Base-by-base conservation (phyloP, 2,329 filamentous ascomycete species). In the Sclerotinia glacialis region DNA sequence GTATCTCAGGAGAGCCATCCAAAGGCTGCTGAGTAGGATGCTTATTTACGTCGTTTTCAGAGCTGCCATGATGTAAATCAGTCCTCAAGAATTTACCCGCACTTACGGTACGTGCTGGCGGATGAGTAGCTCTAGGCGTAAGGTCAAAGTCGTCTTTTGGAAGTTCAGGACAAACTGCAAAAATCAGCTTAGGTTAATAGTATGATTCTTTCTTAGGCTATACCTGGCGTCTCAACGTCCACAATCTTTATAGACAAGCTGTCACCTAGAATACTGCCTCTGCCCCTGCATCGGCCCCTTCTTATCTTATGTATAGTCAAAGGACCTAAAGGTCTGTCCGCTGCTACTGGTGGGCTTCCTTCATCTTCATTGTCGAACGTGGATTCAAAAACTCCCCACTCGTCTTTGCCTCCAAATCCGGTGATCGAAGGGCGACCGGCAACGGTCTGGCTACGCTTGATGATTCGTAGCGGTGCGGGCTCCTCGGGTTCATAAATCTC, bases 401-500 rank as follows among this genome's bases (percentile, higher is more conserved):
- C 61, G 6, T 56, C 50, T 54, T 67, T 12, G 67, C 69, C 49
- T 44, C 46, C 53, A 67, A 64, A 56, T 64, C 73, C 68, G 68
- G 69, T 58, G 60, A 71, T 58, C 66, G 72, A 28, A 54, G 69
- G 64, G 67, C 72, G 69, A 68, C 72, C 61, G 70, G 72, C 56
- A 65, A 76, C 67, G 74, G 70, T 73, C 65, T 71, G 70, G 72
- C 69, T 70, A 76, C 77, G 76, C 72, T 84, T 86, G 72, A 80
- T 74, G 72, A 86, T 83, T 50, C 81, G 80, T 44, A 86, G 74
- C 14, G 85, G 84, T 42, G 28, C 78, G 78, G 23, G 83, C 80
- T 66, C 72, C 69, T 77, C 76, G 68, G 74, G 65, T 69, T 76
- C 67, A 72, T 73, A 69, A 75, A 78, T 69, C 72, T 77, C 77